These are phyloP conservation scores for Xylaria telfairii DNA, from an alignment of 495 filamentous ascomycete genomes.

Conservation along the genomic window DNA sequence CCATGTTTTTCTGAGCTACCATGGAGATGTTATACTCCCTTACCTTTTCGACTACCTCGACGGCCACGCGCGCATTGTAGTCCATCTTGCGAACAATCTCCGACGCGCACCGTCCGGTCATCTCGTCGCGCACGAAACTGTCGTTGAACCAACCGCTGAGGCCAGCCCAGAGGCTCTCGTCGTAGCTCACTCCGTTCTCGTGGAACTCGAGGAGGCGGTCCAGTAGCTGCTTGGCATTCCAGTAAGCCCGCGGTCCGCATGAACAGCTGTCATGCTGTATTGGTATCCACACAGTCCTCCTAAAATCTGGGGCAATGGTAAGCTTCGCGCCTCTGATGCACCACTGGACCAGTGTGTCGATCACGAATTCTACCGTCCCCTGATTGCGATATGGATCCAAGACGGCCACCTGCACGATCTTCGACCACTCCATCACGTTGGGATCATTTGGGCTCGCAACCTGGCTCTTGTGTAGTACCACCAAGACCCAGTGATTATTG, in stretches of 20 bases:
- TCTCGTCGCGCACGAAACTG: constrained; percentile 35
- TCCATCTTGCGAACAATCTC: constrained; percentile 26
- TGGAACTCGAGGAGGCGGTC: constrained; percentile 24
- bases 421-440: constrained; percentile 13
- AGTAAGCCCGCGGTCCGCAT: constrained; percentile 33
- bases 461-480: constrained; percentile 28
- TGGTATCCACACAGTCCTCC: constrained; percentile 18
- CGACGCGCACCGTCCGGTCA: constrained; percentile 32
- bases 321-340: neutral
- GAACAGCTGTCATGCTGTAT: constrained; percentile 23
- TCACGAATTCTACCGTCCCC: neutral
- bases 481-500: constrained; percentile 31
- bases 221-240: constrained; percentile 31
- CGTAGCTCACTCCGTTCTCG: neutral
- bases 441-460: neutral
- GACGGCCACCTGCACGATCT: constrained; percentile 24
- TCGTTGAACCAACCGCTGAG: constrained; percentile 33
- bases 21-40: neutral
- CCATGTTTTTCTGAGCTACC: too few relatives aligned
- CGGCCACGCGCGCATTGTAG: constrained; percentile 31
- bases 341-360: neutral
- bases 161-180: constrained; percentile 21
- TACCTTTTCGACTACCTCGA: constrained; percentile 28
- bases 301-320: neutral
- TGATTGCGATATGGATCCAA: constrained; percentile 17